Evolutionary conservation across 2,329 filamentous ascomycete genomes (phyloP).

Genomic region (Talaromyces sp.): DNA sequence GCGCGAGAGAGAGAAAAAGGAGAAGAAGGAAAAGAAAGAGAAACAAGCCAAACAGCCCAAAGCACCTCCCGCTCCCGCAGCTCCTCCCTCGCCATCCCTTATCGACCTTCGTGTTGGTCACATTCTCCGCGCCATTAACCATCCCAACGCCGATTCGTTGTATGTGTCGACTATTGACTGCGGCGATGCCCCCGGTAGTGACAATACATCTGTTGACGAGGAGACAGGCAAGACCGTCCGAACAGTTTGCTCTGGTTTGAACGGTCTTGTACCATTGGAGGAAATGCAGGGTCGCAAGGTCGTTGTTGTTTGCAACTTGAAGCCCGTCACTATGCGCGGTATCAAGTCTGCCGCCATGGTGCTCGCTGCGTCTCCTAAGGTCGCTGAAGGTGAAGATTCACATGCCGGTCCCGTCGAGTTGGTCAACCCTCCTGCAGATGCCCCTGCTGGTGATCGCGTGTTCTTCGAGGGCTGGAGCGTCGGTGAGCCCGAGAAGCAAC

Average conservation of each 20-base stretch:
- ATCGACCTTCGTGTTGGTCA: slow-evolving; percentile 97
- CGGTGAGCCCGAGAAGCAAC: slow-evolving; percentile 83
- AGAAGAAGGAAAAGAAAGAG: slow-evolving; percentile 69
- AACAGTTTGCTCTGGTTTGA: slow-evolving; percentile 95
- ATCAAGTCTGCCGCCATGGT: slow-evolving; percentile 84
- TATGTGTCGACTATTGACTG: slow-evolving; percentile 95
- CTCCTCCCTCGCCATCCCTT: slow-evolving; percentile 74
- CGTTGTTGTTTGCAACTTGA: slow-evolving; percentile 93
- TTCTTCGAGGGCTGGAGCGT: slow-evolving; percentile 87
- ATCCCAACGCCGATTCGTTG: slow-evolving; percentile 94
- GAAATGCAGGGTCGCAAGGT: slow-evolving; percentile 98
- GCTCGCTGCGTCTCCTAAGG: slow-evolving; percentile 81
- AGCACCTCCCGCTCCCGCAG: slow-evolving; percentile 64
- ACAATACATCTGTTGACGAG: slow-evolving; percentile 75
- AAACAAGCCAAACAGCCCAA: slow-evolving; percentile 89
- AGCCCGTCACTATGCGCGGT: slow-evolving; percentile 98
- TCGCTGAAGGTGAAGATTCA: slow-evolving; percentile 77
- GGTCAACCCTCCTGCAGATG: slow-evolving; percentile 73
- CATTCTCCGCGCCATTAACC: slow-evolving; percentile 91
- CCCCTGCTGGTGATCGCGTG: slow-evolving; percentile 80
- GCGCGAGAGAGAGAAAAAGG: slow-evolving; percentile 40
- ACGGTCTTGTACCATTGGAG: slow-evolving; percentile 84
- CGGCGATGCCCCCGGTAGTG: slow-evolving; percentile 78
- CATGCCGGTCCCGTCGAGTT: slow-evolving; percentile 91
- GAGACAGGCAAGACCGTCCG: slow-evolving; percentile 88